These are phyloP conservation scores for Blastobotrys americana DNA, from an alignment of 805 yeast genomes.

Conservation along the genomic window DNA sequence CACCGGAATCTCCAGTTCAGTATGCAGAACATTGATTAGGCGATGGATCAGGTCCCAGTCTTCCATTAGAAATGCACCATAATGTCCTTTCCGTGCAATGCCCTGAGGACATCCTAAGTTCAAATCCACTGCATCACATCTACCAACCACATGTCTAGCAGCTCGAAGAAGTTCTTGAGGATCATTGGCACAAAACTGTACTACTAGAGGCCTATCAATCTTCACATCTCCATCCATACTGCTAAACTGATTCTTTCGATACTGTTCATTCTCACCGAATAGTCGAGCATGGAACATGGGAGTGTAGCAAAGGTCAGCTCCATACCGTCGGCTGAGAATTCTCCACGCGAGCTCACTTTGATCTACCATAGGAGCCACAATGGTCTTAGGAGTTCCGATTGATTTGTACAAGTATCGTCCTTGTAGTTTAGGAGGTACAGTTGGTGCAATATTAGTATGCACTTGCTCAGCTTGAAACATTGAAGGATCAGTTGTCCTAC, in stretches of 20 bases:
- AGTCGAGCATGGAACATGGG: slow-evolving; percentile 95
- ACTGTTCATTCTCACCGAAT: slow-evolving; percentile 78
- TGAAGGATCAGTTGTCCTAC: too few relatives aligned
- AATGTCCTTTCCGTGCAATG: slow-evolving; percentile 88
- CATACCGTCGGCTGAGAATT: slow-evolving; percentile 72
- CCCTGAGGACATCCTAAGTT: slow-evolving; percentile 98
- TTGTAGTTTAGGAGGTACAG: too few relatives aligned
- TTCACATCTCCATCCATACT: slow-evolving; percentile 62
- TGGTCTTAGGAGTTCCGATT: slow-evolving; percentile 68
- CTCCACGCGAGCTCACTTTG: slow-evolving; percentile 97
- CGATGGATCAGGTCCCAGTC: slow-evolving; percentile 81
- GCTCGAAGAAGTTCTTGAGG: slow-evolving; percentile 77
- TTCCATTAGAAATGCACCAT: slow-evolving; percentile 95
- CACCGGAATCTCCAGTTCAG: slow-evolving; percentile 73
- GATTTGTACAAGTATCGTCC: slow-evolving; percentile 68
- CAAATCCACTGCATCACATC: slow-evolving; percentile 93
- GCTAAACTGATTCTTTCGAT: slow-evolving; percentile 61
- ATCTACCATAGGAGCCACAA: slow-evolving; percentile 98
- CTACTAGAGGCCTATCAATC: slow-evolving; percentile 77
- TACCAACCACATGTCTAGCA: slow-evolving; percentile 68
- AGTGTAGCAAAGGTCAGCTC: slow-evolving; percentile 90
- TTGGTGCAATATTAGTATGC: too few relatives aligned
- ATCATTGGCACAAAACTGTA: slow-evolving; percentile 95
- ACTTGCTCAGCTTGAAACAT: too few relatives aligned
- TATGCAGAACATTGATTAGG: slow-evolving; percentile 67